Evolutionary conservation across 768 basidiomycete genomes (phyloP), one percentile per base, ranked within the genome.

Genomic region (Xerocomus spinulosus): DNA sequence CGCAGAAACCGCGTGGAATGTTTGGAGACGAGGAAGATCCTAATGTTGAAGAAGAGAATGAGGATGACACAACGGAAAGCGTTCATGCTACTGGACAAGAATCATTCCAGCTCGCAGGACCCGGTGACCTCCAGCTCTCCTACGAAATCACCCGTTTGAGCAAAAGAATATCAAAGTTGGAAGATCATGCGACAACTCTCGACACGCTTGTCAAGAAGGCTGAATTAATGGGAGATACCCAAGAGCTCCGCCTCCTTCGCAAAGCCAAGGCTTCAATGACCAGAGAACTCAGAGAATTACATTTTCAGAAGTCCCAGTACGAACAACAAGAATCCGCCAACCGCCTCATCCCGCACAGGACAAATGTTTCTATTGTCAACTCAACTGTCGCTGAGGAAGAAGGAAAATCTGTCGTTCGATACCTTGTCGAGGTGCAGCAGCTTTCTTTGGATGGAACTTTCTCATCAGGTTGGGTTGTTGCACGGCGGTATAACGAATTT

Each of bases 301-400:
- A 78, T 45, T 96, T 98, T 67, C 94, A 96, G 68, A 92, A 87
- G 68, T 77, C 78, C 10, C 94, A 97, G 60, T 97, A 91, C 62
- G 89, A 95, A 62, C 88, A 92, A 60, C 94, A 97, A 66, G 92
- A 96, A 61, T 74, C 80, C n/a, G 89, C 90, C 20, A 96, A 93
- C 60, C 78, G 87, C 15, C 79, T 98, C 3, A 70, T 91, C 20
- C 86, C 92, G 2, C 83, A 87, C 20, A 78, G 90, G 25, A 98
- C 93, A 4, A 79, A 73, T 51, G 84, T 95, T n/a, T 75, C 80
- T 3, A 91, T 99, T 35, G 82, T 90, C 14, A 92, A 80, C 50
- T 91, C 90, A 5, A 81, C 90, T 1, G 77, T 83, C 1, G 85
- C 83, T 1, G 87, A 92, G 45, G 90, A 92, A 51, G 82, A 81